Evolutionary conservation across 2,329 filamentous ascomycete genomes (phyloP), one percentile per base, ranked within the genome.

Genomic region (Cytospora piceicola): DNA sequence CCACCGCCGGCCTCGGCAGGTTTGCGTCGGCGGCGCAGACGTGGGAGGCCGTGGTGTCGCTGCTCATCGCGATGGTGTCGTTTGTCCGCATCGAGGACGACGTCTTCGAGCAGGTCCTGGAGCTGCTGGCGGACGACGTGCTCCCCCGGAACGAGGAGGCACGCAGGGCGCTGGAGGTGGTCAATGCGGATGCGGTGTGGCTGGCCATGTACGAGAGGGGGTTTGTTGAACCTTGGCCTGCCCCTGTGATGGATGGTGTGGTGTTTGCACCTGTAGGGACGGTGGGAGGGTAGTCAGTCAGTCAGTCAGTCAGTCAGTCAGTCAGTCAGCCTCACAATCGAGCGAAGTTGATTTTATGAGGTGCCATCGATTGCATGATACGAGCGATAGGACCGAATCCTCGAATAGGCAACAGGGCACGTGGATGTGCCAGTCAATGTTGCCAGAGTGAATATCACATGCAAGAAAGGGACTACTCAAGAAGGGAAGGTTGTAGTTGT

Each of bases 151-250:
- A 81, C 32, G 63, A 72, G 1, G 79, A 84, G 57, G 82, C 89
- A 14, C 83, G 81, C 57, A 76, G 78, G 39, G 87, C 85, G 14
- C 76, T 95, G 55, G 87, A 90, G 69, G 77, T 74, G 3, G 78
- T 90, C 61, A 93, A 94, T 74, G 80, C 83, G 0, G 92, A 95
- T 79, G 89, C 90, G 1, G 89, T 95, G 4, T 96, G 92, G 92
- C 76, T 94, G 69, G 80, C 81, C 51, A 76, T 85, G 72, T 83
- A 85, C 64, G 78, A 84, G 71, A 75, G 76, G 62, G 82, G 83
- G 12, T 69, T 76, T 66, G 71, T 80, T 42, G 71, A 78, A 61
- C 72, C 70, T 68, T 70, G 74, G 64, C 73, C 75, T 51, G 75
- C 73, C 14, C 83, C 83, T 11, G 70, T 74, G 27, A 71, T 84